Evolutionary conservation across 345 rosid species (phyloP).

Genomic region (Cardamine chenopodiifolia): DNA sequence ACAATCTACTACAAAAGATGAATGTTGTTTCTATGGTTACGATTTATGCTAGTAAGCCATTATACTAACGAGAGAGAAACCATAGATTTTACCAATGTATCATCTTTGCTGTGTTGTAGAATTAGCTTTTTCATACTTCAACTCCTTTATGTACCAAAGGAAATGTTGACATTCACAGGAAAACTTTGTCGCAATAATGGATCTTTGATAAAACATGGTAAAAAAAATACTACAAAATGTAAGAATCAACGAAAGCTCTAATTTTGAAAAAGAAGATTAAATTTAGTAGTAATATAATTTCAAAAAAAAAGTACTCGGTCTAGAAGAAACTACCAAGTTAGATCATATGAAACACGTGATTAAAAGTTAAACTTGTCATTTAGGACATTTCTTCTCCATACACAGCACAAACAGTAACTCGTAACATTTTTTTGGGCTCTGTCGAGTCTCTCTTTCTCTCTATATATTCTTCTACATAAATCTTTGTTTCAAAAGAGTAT

Average conservation of each 20-base stretch:
- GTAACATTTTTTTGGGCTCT: conserved; percentile 9
- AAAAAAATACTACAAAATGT: background rate
- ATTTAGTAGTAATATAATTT: too few relatives aligned
- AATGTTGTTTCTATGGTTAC: background rate
- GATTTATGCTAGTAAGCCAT: background rate
- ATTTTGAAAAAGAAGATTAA: too few relatives aligned
- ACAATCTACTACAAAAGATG: background rate
- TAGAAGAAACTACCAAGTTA: background rate
- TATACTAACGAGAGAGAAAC: conserved; percentile 3
- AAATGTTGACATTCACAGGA: background rate
- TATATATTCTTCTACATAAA: conserved; percentile 34
- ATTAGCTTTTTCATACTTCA: background rate
- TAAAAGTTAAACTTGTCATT: conserved; percentile 15
- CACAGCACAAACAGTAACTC: conserved; percentile 32
- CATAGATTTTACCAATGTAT: background rate
- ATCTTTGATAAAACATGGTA: background rate
- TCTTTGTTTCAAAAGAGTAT: conserved; percentile 37
- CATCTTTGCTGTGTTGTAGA: conserved; percentile 29
- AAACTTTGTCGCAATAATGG: background rate
- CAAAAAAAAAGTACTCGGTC: too few relatives aligned
- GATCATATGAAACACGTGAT: background rate
- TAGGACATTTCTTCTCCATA: conserved; percentile 11
- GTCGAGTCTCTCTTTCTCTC: conserved; percentile 14
- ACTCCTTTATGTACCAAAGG: conserved; percentile 8
- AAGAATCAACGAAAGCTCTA: too few relatives aligned